These are phyloP conservation scores for Porphyridium purpureum DNA, from an alignment of 23 red algal genomes.

Conservation along the genomic window DNA sequence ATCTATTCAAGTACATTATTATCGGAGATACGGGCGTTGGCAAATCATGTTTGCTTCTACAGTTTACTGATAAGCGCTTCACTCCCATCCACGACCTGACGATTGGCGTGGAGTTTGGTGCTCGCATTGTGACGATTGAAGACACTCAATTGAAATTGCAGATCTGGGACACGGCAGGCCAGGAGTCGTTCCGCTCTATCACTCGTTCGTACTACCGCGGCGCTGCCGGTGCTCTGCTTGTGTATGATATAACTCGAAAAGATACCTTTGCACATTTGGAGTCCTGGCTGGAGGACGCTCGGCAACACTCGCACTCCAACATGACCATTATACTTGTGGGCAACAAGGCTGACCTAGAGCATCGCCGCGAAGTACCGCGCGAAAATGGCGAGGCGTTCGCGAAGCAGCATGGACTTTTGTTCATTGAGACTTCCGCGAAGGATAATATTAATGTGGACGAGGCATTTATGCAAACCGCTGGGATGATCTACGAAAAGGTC, in stretches of 20 bases:
- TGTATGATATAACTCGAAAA: constrained; percentile 92
- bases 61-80: constrained; percentile 87
- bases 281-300: constrained; percentile 73
- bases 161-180: constrained; percentile 97
- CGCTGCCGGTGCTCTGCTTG: constrained; percentile 78
- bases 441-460: constrained; percentile 68
- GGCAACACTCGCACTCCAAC: constrained; percentile 57
- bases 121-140: constrained; percentile 73
- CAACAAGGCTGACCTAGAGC: constrained; percentile 95
- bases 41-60: constrained; percentile 53
- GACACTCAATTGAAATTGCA: constrained; percentile 79
- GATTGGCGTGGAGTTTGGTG: constrained; percentile 97
- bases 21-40: constrained; percentile 90
- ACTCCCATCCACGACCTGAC: constrained; percentile 90
- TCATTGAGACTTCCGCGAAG: constrained; percentile 86
- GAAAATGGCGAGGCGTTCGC: constrained; percentile 87
- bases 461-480: constrained; percentile 52
- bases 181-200: constrained; percentile 94
- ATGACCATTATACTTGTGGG: constrained; percentile 85
- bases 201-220: constrained; percentile 91
- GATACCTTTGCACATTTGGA: constrained; percentile 83
- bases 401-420: constrained; percentile 70
- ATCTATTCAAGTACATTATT: constrained; percentile 99
- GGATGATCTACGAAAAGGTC: constrained; percentile 71
- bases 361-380: constrained; percentile 56